Conservation (phyloP, 2,329 filamentous ascomycete genomes). For the Fusarium agapanthi region DNA sequence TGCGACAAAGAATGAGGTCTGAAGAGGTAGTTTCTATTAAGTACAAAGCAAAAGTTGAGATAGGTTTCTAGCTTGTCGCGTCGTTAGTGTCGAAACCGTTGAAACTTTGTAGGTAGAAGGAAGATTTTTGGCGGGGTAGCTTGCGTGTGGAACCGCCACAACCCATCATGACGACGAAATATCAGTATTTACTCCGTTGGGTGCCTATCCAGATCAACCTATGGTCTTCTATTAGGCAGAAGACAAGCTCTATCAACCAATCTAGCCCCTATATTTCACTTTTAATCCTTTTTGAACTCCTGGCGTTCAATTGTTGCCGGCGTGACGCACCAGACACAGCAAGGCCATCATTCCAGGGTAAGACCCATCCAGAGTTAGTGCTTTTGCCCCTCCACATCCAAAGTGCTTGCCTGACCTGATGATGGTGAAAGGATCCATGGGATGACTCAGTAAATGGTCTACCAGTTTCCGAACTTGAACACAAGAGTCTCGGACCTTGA, state of each 20-base stretch:
- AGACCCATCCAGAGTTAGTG: neutral
- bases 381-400: conserved; percentile 1
- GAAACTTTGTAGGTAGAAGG: neutral
- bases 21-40: neutral
- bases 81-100: neutral
- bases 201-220: neutral
- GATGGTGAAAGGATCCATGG: neutral
- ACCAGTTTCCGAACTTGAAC: neutral
- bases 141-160: conserved; percentile 5
- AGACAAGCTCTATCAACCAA: neutral
- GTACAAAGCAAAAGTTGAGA: neutral
- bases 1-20: neutral
- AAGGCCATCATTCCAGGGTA: conserved; percentile 18
- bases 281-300: neutral
- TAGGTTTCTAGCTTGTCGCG: neutral
- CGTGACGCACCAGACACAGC: conserved; percentile 8
- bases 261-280: no score
- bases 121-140: conserved; percentile 33
- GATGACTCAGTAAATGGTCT: conserved; percentile 15
- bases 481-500: neutral
- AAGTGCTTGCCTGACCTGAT: neutral
- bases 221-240: neutral
- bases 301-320: neutral
- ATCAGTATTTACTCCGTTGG: neutral
- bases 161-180: neutral